phyloP scores from a whole-genome alignment of 805 yeast species.

The Candida suzukii region DNA sequence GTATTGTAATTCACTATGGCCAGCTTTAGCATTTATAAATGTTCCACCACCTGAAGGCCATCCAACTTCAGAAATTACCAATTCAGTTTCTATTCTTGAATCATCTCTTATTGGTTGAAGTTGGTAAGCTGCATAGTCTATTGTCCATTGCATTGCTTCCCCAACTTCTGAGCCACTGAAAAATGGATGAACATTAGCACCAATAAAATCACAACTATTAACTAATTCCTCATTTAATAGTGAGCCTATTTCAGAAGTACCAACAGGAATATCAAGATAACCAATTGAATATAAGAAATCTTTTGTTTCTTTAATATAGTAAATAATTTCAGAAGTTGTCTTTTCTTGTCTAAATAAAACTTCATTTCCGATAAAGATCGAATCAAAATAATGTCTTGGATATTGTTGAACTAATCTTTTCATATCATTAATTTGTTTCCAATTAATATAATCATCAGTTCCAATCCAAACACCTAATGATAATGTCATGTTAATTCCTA shows the following conservation, averaged over 20 bases:
- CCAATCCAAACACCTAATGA: constrained; percentile 63
- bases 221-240: constrained; percentile 32
- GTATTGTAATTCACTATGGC: constrained; percentile 31
- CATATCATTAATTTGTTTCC: constrained; percentile 39
- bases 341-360: constrained; percentile 49
- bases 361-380: constrained; percentile 57
- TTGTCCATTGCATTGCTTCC: constrained; percentile 46
- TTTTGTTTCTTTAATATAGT: constrained; percentile 36
- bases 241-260: constrained; percentile 56
- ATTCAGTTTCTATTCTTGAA: constrained; percentile 1
- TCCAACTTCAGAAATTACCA: constrained; percentile 57
- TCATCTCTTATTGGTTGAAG: constrained; percentile 29
- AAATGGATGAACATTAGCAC: constrained; percentile 63
- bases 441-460: constrained; percentile 34
- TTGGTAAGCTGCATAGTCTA: constrained; percentile 37
- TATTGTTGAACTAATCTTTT: constrained; percentile 31
- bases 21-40: constrained; percentile 40
- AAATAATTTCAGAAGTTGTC: constrained; percentile 27
- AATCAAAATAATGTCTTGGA: constrained; percentile 40
- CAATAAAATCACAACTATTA: constrained; percentile 45
- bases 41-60: constrained; percentile 66
- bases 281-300: constrained; percentile 26
- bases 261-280: constrained; percentile 41
- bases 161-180: constrained; percentile 49
- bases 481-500: constrained; percentile 48